phyloP scores from a whole-genome alignment of 1,139 yeast species.

The Yamadazyma songkhlaensis region DNA sequence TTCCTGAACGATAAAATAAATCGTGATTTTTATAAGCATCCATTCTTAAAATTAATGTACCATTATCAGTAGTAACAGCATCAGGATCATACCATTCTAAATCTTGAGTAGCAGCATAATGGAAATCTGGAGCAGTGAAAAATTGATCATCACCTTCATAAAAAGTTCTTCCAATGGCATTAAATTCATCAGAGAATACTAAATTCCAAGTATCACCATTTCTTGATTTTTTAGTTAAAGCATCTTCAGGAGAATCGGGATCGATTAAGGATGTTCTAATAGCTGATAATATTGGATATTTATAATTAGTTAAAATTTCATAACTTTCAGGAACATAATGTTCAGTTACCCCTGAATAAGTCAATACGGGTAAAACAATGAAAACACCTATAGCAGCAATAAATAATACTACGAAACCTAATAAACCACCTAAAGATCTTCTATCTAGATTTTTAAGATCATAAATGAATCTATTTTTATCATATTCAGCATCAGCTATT shows the following conservation, averaged over 20 bases:
- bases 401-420: constrained; percentile 55
- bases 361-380: constrained; percentile 69
- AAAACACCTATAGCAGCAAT: constrained; percentile 65
- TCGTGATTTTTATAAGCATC: constrained; percentile 74
- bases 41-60: constrained; percentile 61
- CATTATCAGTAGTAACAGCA: constrained; percentile 66
- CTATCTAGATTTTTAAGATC: constrained; percentile 62
- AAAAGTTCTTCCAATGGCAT: constrained; percentile 78
- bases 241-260: constrained; percentile 71
- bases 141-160: constrained; percentile 84
- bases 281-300: constrained; percentile 59
- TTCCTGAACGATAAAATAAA: constrained; percentile 75
- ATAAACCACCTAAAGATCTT: constrained; percentile 54
- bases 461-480: constrained; percentile 55
- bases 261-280: constrained; percentile 65
- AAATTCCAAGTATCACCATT: constrained; percentile 66
- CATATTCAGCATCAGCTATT: constrained; percentile 76
- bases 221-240: constrained; percentile 39
- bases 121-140: constrained; percentile 72
- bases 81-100: constrained; percentile 90
- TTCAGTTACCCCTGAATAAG: constrained; percentile 62
- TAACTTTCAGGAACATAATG: constrained; percentile 27
- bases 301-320: constrained; percentile 53
- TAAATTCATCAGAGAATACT: constrained; percentile 82
- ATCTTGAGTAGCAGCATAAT: constrained; percentile 79